phyloP scores from a whole-genome alignment of 2,329 filamentous ascomycete genomes.

The Claviceps sorghi region DNA sequence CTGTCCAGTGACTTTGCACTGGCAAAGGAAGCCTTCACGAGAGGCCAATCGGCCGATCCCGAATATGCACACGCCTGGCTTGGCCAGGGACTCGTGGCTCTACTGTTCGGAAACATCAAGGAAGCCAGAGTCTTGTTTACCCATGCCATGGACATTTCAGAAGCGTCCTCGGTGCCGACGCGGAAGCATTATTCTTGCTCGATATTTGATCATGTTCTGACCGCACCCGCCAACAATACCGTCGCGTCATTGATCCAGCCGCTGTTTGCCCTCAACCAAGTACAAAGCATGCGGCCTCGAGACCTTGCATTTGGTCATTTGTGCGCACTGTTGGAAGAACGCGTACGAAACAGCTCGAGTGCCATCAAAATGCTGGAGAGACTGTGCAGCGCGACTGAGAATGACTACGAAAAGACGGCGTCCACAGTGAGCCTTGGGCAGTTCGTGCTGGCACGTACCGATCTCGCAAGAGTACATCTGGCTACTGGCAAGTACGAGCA shows the following conservation, averaged over 20 bases:
- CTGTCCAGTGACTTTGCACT: slow-evolving; percentile 69
- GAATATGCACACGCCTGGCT: slow-evolving; percentile 91
- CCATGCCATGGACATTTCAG: slow-evolving; percentile 86
- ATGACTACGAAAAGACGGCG: slow-evolving; percentile 73
- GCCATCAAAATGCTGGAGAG: slow-evolving; percentile 50
- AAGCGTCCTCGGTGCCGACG: slow-evolving; percentile 56
- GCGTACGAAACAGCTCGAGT: slow-evolving; percentile 51
- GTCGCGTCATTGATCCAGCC: slow-evolving; percentile 63
- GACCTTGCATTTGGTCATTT: slow-evolving; percentile 66
- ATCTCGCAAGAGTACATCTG: slow-evolving; percentile 72
- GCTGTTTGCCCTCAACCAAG: slow-evolving; percentile 74
- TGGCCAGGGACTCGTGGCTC: slow-evolving; percentile 75
- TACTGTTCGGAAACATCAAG: slow-evolving; percentile 55
- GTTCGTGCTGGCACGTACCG: slow-evolving; percentile 73
- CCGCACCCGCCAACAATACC: slow-evolving; percentile 33
- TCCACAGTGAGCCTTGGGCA: slow-evolving; percentile 56
- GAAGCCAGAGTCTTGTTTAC: slow-evolving; percentile 80
- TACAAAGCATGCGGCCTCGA: slow-evolving; percentile 54
- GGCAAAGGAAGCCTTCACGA: slow-evolving; percentile 80
- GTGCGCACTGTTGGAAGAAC: slow-evolving; percentile 65
- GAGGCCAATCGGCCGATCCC: slow-evolving; percentile 85
- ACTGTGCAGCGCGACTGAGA: slow-evolving; percentile 58
- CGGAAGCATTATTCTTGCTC: slow-evolving; percentile 69
- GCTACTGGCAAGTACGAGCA: slow-evolving; percentile 48
- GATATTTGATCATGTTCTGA: slow-evolving; percentile 66